Evolutionary conservation across 139 green algal genomes (phyloP), one percentile per base, ranked within the genome.

Genomic region (Chlamydomonas sp.): DNA sequence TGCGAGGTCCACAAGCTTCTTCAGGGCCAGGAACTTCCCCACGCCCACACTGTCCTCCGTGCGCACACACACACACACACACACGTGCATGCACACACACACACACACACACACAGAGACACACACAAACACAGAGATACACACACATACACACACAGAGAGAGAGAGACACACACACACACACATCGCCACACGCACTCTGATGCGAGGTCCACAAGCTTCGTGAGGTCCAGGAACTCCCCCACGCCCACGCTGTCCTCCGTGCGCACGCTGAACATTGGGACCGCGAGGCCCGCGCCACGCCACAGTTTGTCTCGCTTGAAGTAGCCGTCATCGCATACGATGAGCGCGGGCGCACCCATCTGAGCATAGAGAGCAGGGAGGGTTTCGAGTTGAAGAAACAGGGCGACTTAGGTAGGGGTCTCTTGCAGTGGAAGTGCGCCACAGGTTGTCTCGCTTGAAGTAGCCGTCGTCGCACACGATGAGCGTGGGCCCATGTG

Each of bases 21-120:
- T 75, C 0, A 98, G 60, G 82, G 98, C 94, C 36, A 83, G 34
- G 66, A 98, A 98, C 61, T 98, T 92, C 2, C 94, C 94, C 10
- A 71, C 73, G 5, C 94, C 94, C 24, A 96, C 69, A 39, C 73
- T 86, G 24, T 85, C 39, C 1, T 49, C 33, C 1, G 83, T 91
- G 57, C 92, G 85, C 50, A 96, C 70, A 60, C 71, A 72, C 36
- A 66, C 74, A 48, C 39, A 48, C 20, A 57, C 20, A 4, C 26
- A n/a, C n/a, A n/a, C n/a, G n/a, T n/a, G 36, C n/a, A n/a, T n/a
- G n/a, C n/a, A n/a, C n/a, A n/a, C n/a, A 54, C 43, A 54, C 13
- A 16, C 43, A 54, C 43, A 54, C 43, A n/a, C 43, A 54, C 13
- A 16, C 43, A n/a, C n/a, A n/a, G n/a, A n/a, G n/a, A n/a, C n/a